A percentile compares a stretch with the other conserved stretches of the same genome.
Conservation (phyloP, 2,329 filamentous ascomycete genomes). For the Hypoxylon sp. region DNA sequence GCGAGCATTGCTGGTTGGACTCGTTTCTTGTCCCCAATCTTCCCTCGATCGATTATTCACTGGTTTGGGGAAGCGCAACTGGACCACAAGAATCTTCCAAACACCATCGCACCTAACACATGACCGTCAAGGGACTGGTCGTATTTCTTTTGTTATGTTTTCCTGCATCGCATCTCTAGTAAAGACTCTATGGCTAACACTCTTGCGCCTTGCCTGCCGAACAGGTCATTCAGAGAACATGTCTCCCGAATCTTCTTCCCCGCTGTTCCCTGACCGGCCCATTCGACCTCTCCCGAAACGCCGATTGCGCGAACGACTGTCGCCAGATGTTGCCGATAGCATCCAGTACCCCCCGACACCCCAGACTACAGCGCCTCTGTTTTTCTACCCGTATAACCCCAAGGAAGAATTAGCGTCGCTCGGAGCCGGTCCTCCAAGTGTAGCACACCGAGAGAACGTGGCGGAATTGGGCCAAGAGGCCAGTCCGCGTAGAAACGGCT, state of each 20-base stretch:
- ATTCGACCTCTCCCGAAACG: slow-evolving; percentile 94
- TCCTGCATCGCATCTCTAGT: slow-evolving; percentile 41
- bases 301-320: slow-evolving; percentile 86
- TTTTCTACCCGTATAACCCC: slow-evolving; percentile 76
- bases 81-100: slow-evolving; percentile 21
- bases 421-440: slow-evolving; percentile 45
- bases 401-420: slow-evolving; percentile 62
- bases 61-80: neutral
- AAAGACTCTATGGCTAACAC: slow-evolving; percentile 52
- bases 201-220: slow-evolving; percentile 43
- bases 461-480: slow-evolving; percentile 55
- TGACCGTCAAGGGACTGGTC: slow-evolving; percentile 13
- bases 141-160: slow-evolving; percentile 42
- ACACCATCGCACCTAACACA: slow-evolving; percentile 18
- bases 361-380: slow-evolving; percentile 78
- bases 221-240: slow-evolving; percentile 66
- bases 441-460: slow-evolving; percentile 50
- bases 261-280: slow-evolving; percentile 87
- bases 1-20: slow-evolving; percentile 1
- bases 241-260: slow-evolving; percentile 81
- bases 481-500: slow-evolving; percentile 50
- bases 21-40: slow-evolving; percentile 8
- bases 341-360: slow-evolving; percentile 86
- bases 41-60: neutral
- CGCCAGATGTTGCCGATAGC: slow-evolving; percentile 83